These are phyloP conservation scores for Suhomyces atakaporum DNA, from an alignment of 1,139 yeast species.

Conservation along the genomic window DNA sequence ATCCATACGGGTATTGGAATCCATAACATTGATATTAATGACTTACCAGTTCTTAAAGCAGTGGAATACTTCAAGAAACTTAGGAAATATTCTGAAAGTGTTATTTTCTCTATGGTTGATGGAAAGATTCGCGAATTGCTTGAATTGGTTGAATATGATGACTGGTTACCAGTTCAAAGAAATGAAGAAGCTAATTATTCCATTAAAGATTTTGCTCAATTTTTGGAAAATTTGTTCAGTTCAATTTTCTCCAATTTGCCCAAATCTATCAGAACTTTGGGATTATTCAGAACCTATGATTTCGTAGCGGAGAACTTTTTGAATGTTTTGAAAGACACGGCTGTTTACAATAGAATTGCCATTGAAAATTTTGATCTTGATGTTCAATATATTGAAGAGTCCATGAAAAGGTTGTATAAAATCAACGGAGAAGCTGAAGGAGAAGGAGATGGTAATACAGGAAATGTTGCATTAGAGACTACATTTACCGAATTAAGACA, in stretches of 20 bases:
- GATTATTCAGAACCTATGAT: conserved; percentile 85
- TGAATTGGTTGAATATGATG: conserved; percentile 84
- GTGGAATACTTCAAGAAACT: conserved; percentile 58
- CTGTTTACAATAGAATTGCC: conserved; percentile 37
- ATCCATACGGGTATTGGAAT: conserved; percentile 59
- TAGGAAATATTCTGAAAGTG: conserved; percentile 75
- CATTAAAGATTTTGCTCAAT: conserved; percentile 84
- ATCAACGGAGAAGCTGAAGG: conserved; percentile 24
- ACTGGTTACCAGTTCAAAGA: conserved; percentile 54
- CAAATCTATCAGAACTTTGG: conserved; percentile 69
- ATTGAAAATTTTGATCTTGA: conserved; percentile 49
- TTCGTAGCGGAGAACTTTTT: conserved; percentile 74
- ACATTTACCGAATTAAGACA: conserved; percentile 50
- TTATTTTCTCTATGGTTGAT: conserved; percentile 80
- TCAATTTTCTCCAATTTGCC: conserved; percentile 88
- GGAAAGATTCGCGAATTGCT: conserved; percentile 75
- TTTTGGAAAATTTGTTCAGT: conserved; percentile 80
- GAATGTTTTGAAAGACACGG: conserved; percentile 55
- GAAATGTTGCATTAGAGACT: conserved; percentile 42
- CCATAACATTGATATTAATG: conserved; percentile 38
- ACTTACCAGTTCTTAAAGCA: conserved; percentile 43
- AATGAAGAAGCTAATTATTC: conserved; percentile 71
- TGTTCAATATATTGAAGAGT: conserved; percentile 41
- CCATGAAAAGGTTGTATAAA: conserved; percentile 36
- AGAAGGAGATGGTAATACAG: conserved; percentile 19